Evolutionary conservation across 2,329 filamentous ascomycete genomes (phyloP), one percentile per base, ranked within the genome.

Genomic region (Aspergillus amoenus): DNA sequence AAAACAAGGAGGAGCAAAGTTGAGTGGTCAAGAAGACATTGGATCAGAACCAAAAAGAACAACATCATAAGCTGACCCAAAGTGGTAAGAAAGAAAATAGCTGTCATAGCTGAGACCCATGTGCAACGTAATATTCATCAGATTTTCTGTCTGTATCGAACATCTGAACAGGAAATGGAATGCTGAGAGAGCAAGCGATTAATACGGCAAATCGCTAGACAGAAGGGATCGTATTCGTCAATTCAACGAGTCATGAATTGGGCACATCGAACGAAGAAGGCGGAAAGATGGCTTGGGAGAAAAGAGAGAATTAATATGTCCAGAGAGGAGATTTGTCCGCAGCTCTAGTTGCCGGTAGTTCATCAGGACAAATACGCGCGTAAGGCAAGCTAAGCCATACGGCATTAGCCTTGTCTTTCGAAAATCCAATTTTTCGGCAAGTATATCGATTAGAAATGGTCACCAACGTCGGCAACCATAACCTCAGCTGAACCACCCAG

Each of bases 181-280:
- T 41, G 32, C 44, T 41, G 24, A 39, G 44, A 39, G 44, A 41
- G 45, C 55, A 56, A 41, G 51, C 44, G 44, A 59, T 37, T 34
- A 34, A 49, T 49, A 48, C 45, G 48, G 39, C 40, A 41, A 30
- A 52, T 52, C 51, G 55, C 60, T 53, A 57, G 58, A 56, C 43
- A 56, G 53, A 52, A 48, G 37, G 41, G 40, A 56, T 56, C 58
- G 47, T 58, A 53, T 56, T 62, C 50, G 54, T 60, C 39, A 55
- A 43, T 30, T 52, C 55, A 55, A 59, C 60, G 61, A 54, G 55
- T 61, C 56, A 56, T 64, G 51, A 50, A 57, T 40, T 22, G 32
- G 18, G 49, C 43, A 57, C 40, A 37, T 53, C 46, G 27, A 49
- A 42, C 45, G 24, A 40, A 41, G 34, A 46, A 51, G 51, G 41